Base-by-base conservation (phyloP, 495 filamentous ascomycete species). In the Darksidea phi region DNA sequence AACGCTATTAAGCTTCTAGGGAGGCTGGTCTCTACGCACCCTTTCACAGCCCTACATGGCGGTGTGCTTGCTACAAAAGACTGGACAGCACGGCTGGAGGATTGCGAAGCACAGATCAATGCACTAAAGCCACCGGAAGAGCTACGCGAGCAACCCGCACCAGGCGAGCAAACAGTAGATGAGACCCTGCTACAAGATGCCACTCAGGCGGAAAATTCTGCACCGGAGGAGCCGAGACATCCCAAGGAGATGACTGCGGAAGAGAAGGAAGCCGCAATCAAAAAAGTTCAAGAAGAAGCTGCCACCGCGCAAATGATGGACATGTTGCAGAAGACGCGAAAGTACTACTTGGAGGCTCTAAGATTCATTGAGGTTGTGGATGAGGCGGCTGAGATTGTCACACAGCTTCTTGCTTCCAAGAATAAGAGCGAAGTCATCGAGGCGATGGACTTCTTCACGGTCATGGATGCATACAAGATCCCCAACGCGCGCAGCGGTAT, bases 401-500 rank as follows among this genome's bases (percentile, higher is more conserved):
- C 86, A 60, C 93, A 96, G 73, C 81, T 99, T 5, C 80, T 99
- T 10, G 86, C 88, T 6, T 93, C 92, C 13, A 90, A 88, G 69
- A 99, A 97, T 77, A 97, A 97, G 78, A 95, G 87, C 61, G 94
- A 99, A 72, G 89, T 96, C 23, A 96, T 97, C 56, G 95, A 97
- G 70, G 95, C 94, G 2, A 99, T 99, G 91, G 94, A 99, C 68
- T 97, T 94, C 74, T 95, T 97, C 67, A 90, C 92, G 57, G 84
- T 96, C 28, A 82, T 93, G 36, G 91, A 99, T 73, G 91, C 89
- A 6, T 97, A 97, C 81, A 92, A 92, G 72, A 84, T 99, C 45
- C 89, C 96, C 72, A 89, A 91, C 48, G 90, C 94, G 61, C 89
- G 92, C 71, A 74, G 73, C 54, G 94, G 94, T 53, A 96, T 97